Conservation (phyloP, 2,329 filamentous ascomycete genomes). For the Xylaria sp. region DNA sequence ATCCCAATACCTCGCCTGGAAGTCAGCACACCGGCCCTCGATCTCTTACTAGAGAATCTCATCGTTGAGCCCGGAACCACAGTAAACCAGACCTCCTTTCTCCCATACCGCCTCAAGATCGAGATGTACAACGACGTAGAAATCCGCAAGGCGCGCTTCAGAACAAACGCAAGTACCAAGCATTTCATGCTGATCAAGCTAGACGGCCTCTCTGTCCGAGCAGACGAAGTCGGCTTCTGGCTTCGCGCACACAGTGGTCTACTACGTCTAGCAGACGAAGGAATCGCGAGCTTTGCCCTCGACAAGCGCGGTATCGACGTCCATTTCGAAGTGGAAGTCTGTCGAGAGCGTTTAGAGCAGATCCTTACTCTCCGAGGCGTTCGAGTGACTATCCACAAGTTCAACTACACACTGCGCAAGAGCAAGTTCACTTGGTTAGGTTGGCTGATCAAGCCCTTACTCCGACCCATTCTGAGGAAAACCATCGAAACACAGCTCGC, state of each 20-base stretch:
- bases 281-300: conserved; percentile 78
- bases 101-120: conserved; percentile 76
- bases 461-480: conserved; percentile 73
- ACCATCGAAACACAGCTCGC: conserved; percentile 71
- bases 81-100: conserved; percentile 79
- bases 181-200: conserved; percentile 73
- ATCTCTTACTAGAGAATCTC: conserved; percentile 83
- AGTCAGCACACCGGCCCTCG: conserved; percentile 73
- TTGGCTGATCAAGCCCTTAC: conserved; percentile 78
- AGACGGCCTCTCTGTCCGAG: conserved; percentile 75
- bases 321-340: conserved; percentile 76
- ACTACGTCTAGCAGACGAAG: conserved; percentile 71
- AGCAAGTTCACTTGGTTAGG: conserved; percentile 72
- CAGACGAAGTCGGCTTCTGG: conserved; percentile 87
- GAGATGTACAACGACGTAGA: conserved; percentile 84
- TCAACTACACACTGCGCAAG: conserved; percentile 70
- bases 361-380: conserved; percentile 74
- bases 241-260: conserved; percentile 72
- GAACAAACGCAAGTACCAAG: conserved; percentile 59
- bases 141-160: conserved; percentile 69
- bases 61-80: conserved; percentile 83
- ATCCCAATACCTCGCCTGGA: conserved; percentile 89
- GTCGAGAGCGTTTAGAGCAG: conserved; percentile 70
- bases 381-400: conserved; percentile 76
- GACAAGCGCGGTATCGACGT: conserved; percentile 86